Evolutionary conservation across 805 yeast genomes (phyloP).

Genomic region (Lachancea fermentati): DNA sequence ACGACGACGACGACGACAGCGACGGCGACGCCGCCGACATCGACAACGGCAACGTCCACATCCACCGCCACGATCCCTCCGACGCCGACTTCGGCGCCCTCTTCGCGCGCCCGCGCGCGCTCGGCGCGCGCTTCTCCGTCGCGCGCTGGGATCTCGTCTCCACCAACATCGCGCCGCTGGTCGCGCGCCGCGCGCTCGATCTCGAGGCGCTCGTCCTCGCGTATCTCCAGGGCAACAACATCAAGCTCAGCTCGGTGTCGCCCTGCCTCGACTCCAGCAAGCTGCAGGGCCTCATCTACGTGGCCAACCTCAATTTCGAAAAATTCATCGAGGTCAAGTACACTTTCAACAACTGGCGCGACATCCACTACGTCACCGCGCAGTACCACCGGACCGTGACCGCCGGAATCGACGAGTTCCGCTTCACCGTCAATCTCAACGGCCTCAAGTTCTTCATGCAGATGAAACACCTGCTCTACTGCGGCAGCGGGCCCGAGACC

Average conservation of each 20-base stretch:
- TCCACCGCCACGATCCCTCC: background rate
- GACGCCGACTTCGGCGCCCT: background rate
- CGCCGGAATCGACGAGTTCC: conserved; percentile 26
- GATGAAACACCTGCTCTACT: conserved; percentile 18
- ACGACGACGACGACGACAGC: conserved; percentile 5
- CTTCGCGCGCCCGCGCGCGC: background rate
- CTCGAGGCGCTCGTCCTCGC: conserved; percentile 14
- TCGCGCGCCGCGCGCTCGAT: conserved; percentile 7
- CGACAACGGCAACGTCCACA: conserved; percentile 3
- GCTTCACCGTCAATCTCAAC: conserved; percentile 27
- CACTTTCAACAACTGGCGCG: conserved; percentile 31
- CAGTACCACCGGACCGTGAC: conserved; percentile 23
- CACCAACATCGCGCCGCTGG: conserved; percentile 7
- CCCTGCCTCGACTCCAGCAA: conserved; percentile 15
- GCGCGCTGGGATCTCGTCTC: conserved; percentile 6
- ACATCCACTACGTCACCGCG: conserved; percentile 29
- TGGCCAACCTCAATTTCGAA: conserved; percentile 31
- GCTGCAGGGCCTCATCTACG: conserved; percentile 25
- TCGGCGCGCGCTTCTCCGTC: conserved; percentile 2
- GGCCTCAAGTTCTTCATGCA: conserved; percentile 25
- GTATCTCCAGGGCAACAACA: conserved; percentile 22
- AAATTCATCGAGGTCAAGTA: conserved; percentile 31
- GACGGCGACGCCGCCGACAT: conserved; percentile 8
- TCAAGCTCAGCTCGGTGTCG: conserved; percentile 18
- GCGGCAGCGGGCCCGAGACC: conserved; percentile 11